Conservation (phyloP, 2,329 filamentous ascomycete genomes). For the Periglandula ipomoeae region DNA sequence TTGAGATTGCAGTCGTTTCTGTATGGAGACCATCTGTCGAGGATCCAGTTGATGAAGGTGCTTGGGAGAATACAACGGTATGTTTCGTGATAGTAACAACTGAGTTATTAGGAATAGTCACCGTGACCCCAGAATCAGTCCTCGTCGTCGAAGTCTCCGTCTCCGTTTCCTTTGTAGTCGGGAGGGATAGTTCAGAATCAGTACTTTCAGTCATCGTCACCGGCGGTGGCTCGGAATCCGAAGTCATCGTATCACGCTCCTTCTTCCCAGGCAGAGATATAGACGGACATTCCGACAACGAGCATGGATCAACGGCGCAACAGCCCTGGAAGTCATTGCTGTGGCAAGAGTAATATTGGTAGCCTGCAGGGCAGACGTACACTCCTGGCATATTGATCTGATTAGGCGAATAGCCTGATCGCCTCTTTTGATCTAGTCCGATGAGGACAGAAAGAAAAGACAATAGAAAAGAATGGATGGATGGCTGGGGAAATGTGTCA, state of each 20-base stretch:
- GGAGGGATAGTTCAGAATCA: not conserved
- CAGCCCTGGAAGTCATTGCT: constrained; percentile 32
- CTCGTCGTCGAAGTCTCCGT: constrained; percentile 11
- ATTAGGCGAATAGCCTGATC: too few species aligned
- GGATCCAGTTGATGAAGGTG: constrained; percentile 12
- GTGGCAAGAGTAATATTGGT: constrained; percentile 28
- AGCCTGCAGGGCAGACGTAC: constrained; percentile 19
- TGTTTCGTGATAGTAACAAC: constrained; percentile 26
- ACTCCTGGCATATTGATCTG: not conserved
- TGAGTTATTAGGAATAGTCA: constrained; percentile 25
- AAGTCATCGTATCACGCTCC: not conserved
- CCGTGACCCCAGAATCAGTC: constrained; percentile 28
- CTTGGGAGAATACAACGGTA: constrained; percentile 22
- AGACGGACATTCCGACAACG: constrained; percentile 6
- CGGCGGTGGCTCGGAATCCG: not conserved
- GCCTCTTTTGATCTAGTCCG: too few species aligned
- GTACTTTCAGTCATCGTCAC: not conserved
- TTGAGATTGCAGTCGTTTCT: not conserved
- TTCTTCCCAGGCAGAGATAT: constrained; percentile 19
- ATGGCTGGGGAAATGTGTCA: not conserved
- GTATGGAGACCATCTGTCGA: not conserved
- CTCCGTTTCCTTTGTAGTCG: too few species aligned
- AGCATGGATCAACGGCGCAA: constrained; percentile 36
- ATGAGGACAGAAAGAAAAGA: too few species aligned
- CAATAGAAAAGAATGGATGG: not conserved